Evolutionary conservation across 2,329 filamentous ascomycete genomes (phyloP), one percentile per base, ranked within the genome.

Genomic region (Acrocalymma vagum): DNA sequence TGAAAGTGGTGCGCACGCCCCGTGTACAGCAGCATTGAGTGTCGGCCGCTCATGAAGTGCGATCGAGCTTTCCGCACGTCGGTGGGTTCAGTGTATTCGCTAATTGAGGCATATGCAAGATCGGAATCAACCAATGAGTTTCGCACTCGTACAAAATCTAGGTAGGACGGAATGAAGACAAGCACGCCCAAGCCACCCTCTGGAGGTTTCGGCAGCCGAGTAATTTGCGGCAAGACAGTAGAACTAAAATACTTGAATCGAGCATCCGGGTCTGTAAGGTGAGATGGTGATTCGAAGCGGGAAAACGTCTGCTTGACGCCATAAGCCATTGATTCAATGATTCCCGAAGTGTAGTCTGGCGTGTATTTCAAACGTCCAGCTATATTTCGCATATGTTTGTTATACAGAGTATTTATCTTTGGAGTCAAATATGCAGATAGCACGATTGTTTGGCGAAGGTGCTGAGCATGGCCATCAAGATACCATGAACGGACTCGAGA

Each of bases 1-100:
- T 90, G 84, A 78, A 97, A 97, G 71, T 99, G 94, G 71, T 99
- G 94, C n/a, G 92, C 89, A 44, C 94, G 85, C 68, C 95, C 93
- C 2, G 92, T 95, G 72, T 97, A 99, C 11, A 99, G 76, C 25
- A 99, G 72, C 13, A 97, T 80, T 14, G 84, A 84, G 65, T 96
- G 88, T 11, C 91, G 80, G 5, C 92, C 94, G 25, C 78, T 87
- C 51, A 90, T 75, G 71, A 99, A 97, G 65, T 96, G 89, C 9
- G 88, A 92, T 16, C 93, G 81, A 7, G 93, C 90, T 25, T 93
- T 84, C 27, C 90, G 86, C 20, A 91, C 86, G 51, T 95, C 90
- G 6, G 85, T 81, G 6, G 86, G 76, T 29, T 88, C 83, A 0
- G 88, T 87, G 69, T 97, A 97, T 71, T 99, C 94, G 42, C 88